Evolutionary conservation across 176 grass and related monocot genomes (phyloP).

Genomic region (Phragmites australis): DNA sequence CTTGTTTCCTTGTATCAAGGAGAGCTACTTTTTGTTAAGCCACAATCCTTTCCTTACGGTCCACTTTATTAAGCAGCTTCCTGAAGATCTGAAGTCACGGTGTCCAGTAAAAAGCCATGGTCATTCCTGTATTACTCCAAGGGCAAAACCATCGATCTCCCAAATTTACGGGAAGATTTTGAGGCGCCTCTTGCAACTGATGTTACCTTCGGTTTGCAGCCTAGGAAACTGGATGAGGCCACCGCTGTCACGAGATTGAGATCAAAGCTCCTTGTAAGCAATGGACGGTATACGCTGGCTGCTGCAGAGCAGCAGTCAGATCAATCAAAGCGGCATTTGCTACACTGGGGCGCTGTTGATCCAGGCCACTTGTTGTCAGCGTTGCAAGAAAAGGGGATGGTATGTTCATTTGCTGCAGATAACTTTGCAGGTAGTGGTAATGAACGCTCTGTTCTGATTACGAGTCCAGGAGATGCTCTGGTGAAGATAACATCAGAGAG

Average conservation of each 20-base stretch:
- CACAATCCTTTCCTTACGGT: background rate
- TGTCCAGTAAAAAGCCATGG: constrained; percentile 42
- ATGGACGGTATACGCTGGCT: constrained; percentile 60
- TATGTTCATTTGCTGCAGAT: constrained; percentile 38
- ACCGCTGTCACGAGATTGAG: constrained; percentile 70
- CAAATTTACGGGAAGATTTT: constrained; percentile 46
- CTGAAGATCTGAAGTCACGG: constrained; percentile 48
- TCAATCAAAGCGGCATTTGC: constrained; percentile 39
- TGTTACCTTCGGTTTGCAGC: constrained; percentile 53
- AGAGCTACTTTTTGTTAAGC: background rate
- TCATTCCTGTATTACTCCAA: constrained; percentile 69
- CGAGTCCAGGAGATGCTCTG: constrained; percentile 53
- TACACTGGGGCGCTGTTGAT: constrained; percentile 63
- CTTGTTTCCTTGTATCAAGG: background rate
- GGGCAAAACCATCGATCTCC: constrained; percentile 48
- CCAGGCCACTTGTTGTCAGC: constrained; percentile 34
- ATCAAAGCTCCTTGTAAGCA: constrained; percentile 59
- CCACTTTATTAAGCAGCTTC: constrained; percentile 55
- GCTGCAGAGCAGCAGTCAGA: constrained; percentile 22
- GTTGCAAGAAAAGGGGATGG: constrained; percentile 56
- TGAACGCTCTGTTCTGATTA: constrained; percentile 42
- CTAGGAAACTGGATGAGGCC: constrained; percentile 55
- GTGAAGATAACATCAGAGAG: constrained; percentile 39
- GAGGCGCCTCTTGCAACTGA: constrained; percentile 51
- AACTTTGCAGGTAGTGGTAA: background rate